Base-by-base conservation (phyloP, 495 filamentous ascomycete genomes). In the Penicillium canariense region DNA sequence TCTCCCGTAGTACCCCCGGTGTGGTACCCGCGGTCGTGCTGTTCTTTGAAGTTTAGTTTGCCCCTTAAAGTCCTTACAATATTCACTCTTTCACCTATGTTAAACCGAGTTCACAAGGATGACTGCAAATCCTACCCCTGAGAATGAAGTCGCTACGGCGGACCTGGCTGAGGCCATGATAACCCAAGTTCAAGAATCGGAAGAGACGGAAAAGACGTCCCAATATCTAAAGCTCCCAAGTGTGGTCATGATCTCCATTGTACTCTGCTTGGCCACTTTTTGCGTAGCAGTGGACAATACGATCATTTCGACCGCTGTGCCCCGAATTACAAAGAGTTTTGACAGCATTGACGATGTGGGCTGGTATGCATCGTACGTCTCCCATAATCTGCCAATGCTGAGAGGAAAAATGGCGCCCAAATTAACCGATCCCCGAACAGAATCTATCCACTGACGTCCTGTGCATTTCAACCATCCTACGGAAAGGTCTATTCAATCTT, bases 291-390 rank as follows among this genome's bases (percentile, higher is more conserved):
- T 45, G 3, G 30, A 32, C 30, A 32, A 32, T 32, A 58, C 81
- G 26, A 88, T 88, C 60, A 86, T 88, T 54, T 81, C 82, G 1
- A 87, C 84, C 1, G 85, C 85, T 9, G 87, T 87, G 50, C 85
- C 85, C 15, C 76, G 78, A 35, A 87, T 88, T 56, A 87, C 85
- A 0, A 78, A 85, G 60, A 63, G 81, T 30, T 88, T 88, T 64
- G 70, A 83, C 23, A 75, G 80, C 15, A 62, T 87, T 1, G 68
- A 74, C 18, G 85, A 88, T 56, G 81, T 88, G 4, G 85, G 83
- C 42, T 87, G 85, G 86, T 88, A 87, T 50, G 85, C 30, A 32
- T 4, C 30, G 81, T 30, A 77, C 69, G 47, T 49, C 2, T 11
- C 22, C 30, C 18, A 28, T 27, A n/a, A 40, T 40, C 5, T 17